Evolutionary conservation across 306 rosid species (phyloP), one percentile per base, ranked within the genome.

Genomic region (Quercus agrifolia): DNA sequence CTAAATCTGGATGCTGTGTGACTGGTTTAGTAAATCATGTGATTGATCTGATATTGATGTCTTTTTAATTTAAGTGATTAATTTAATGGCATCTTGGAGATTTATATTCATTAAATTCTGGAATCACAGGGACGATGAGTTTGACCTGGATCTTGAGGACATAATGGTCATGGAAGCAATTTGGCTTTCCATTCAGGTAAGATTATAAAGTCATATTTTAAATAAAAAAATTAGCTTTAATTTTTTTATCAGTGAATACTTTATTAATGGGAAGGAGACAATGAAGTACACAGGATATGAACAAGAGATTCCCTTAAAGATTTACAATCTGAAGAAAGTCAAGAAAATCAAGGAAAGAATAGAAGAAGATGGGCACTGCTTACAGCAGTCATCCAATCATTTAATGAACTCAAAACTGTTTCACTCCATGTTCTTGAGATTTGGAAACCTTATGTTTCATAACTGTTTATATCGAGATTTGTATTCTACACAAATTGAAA

Each of bases 131-230:
- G 98, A 93, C 70, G 96, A 91, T 75, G 98, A 91, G 74, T 89
- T 96, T 81, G 99, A 95, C 56, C 80, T 90, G 25, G 99, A 96
- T 87, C 96, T 96, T 55, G 99, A 96, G 86, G 99, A 93, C 85
- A 88, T 96, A 83, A 96, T 96, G 99, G 92, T 96, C 88, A 96
- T 93, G 90, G 99, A 96, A 91, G 99, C 99, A 86, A 91, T 93
- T 71, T 96, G 99, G 99, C 98, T 90, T 78, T 96, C 99, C 21
- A 91, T 96, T 83, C 98, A 93, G 98, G 99, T 93, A 71, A 73
- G 61, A 23, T 21, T 27, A 31, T 75, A 11, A 51, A 63, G 14
- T n/a, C 27, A 9, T 18, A 21, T 17, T 67, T n/a, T 5, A 28
- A 14, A 20, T 18, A 63, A 49, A 49, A 49, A 49, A 49, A 25